phyloP scores from a whole-genome alignment of 345 rosid species.

The Abelmoschus esculentus region DNA sequence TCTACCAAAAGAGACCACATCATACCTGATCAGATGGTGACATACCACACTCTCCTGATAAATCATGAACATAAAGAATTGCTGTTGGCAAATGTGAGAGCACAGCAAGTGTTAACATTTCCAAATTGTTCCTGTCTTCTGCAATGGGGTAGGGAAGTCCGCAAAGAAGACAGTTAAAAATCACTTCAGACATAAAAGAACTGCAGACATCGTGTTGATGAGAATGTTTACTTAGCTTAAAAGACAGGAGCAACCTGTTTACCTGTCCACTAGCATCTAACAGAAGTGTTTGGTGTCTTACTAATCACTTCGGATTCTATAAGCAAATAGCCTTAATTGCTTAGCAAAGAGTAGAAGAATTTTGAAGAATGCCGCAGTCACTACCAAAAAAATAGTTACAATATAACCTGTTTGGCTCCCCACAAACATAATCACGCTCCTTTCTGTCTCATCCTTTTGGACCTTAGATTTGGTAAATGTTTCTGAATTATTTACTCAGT shows the following conservation, averaged over 20 bases:
- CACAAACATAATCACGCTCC: not conserved
- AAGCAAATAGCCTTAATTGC: not conserved
- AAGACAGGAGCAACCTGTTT: not conserved
- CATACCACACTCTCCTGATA: constrained; percentile 92
- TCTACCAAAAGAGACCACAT: not conserved
- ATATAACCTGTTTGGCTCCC: not conserved
- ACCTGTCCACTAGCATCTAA: not conserved
- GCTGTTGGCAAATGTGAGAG: constrained; percentile 93
- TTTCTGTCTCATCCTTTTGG: not conserved
- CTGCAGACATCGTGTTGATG: not conserved
- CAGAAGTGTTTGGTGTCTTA: not conserved
- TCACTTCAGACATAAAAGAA: not conserved
- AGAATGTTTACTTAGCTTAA: not conserved
- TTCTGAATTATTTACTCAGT: not conserved
- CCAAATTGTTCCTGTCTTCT: constrained; percentile 91
- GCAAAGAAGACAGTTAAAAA: constrained; percentile 6
- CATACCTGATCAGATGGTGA: constrained; percentile 87
- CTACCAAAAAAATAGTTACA: no score
- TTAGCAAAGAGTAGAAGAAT: not conserved
- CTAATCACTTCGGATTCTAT: not conserved
- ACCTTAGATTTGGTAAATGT: not conserved
- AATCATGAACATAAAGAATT: constrained; percentile 81
- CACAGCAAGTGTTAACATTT: constrained; percentile 85
- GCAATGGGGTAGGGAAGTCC: constrained; percentile 9
- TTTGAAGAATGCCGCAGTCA: no score